A percentile compares a stretch with the other conserved stretches of the same genome.
Evolutionary conservation across 1,139 yeast species (phyloP).

Genomic region (Pichia sp.): DNA sequence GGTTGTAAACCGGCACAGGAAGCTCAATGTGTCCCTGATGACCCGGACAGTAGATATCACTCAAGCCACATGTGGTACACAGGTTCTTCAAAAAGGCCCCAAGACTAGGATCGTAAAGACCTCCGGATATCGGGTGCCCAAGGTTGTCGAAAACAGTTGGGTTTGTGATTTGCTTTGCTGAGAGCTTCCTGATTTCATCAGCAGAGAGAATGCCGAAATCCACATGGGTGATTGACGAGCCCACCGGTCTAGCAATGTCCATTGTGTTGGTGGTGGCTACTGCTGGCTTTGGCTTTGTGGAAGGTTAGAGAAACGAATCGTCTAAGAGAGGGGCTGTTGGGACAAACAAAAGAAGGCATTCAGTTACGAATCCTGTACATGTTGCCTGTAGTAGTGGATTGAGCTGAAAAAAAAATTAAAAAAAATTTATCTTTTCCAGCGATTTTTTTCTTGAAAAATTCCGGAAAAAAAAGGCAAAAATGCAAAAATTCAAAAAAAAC

Average conservation of each 20-base stretch:
- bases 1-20: slow-evolving; percentile 93
- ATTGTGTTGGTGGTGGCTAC: slow-evolving; percentile 34
- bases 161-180: slow-evolving; percentile 92
- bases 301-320: neutral
- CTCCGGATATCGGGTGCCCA: slow-evolving; percentile 93
- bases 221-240: slow-evolving; percentile 87
- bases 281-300: neutral
- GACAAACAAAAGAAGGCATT: neutral
- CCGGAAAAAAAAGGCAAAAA: neutral
- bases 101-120: slow-evolving; percentile 86
- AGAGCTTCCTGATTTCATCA: slow-evolving; percentile 75
- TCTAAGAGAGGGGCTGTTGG: neutral
- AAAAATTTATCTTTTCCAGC: neutral
- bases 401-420: neutral
- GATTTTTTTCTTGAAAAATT: neutral
- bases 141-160: slow-evolving; percentile 92
- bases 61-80: slow-evolving; percentile 95
- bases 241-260: slow-evolving; percentile 96
- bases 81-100: slow-evolving; percentile 89
- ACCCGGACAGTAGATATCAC: slow-evolving; percentile 94
- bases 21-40: slow-evolving; percentile 97
- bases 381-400: neutral
- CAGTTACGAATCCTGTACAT: neutral
- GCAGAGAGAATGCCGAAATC: slow-evolving; percentile 86
- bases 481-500: neutral